Evolutionary conservation across 106 monocot species (phyloP).

Genomic region (Dendrobium nobile): DNA sequence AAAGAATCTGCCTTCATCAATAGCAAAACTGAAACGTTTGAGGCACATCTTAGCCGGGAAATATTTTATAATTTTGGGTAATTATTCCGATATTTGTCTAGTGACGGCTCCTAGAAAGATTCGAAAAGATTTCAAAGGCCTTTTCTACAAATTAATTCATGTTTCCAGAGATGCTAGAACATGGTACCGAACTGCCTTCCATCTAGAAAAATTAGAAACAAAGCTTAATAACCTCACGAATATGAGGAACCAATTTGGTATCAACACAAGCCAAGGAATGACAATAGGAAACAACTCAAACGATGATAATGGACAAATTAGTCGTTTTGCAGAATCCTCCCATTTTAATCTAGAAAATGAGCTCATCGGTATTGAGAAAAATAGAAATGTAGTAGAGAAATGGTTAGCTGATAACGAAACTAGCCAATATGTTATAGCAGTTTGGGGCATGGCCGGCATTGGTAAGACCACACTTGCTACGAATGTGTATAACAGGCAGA

Average conservation of each 20-base stretch:
- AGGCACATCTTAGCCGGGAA: no score
- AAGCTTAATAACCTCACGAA: neutral
- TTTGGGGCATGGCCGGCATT: neutral
- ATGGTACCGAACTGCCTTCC: neutral
- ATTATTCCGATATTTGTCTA: no score
- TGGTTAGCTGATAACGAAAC: neutral
- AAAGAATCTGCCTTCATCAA: neutral
- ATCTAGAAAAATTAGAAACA: neutral
- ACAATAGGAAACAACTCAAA: no score
- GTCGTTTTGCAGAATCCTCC: neutral
- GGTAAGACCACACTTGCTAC: slow-evolving; percentile 6
- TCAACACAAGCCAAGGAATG: neutral
- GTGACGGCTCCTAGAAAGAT: no score
- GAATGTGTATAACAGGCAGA: neutral
- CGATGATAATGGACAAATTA: no score
- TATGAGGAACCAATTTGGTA: neutral
- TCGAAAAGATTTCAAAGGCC: neutral
- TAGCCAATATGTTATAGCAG: neutral
- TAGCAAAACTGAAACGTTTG: no score
- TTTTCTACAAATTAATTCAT: neutral
- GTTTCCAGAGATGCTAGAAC: neutral
- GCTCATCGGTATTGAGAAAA: neutral
- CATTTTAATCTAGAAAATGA: no score
- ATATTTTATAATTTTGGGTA: no score
- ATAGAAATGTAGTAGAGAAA: neutral